Evolutionary conservation across 202 grass and related monocot species (phyloP).

Genomic region (Dendrocalamus latiflorus): DNA sequence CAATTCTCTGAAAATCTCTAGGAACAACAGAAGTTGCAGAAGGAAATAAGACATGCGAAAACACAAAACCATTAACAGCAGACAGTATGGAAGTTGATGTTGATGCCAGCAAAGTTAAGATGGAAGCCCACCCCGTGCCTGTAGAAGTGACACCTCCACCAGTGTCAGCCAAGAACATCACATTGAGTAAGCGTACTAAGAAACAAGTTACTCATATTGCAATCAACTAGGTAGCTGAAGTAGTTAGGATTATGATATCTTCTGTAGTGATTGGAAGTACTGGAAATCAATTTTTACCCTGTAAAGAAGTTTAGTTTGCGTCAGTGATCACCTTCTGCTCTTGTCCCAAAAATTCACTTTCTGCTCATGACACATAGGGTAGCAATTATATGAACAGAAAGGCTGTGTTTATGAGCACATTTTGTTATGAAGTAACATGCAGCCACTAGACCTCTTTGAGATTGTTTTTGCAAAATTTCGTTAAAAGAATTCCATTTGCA

Average conservation of each 20-base stretch:
- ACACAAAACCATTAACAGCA: constrained; percentile 5
- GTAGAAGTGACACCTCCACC: constrained; percentile 20
- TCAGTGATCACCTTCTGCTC: not conserved
- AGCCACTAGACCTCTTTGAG: no score
- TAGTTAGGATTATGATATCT: not conserved
- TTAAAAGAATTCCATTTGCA: not conserved
- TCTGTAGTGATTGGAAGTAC: not conserved
- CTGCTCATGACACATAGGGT: not conserved
- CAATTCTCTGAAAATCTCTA: constrained; percentile 26
- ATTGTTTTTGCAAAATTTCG: not conserved
- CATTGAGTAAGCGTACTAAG: constrained; percentile 33
- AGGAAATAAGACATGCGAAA: constrained; percentile 23
- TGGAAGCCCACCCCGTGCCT: constrained; percentile 22
- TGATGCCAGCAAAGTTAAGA: constrained; percentile 28
- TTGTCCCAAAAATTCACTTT: not conserved
- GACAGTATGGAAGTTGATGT: constrained; percentile 55
- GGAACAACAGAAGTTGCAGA: constrained; percentile 41
- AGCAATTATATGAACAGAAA: not conserved
- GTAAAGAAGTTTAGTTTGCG: not conserved
- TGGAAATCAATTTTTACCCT: not conserved
- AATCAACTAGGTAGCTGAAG: constrained; percentile 12
- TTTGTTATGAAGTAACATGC: not conserved
- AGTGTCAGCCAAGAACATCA: not conserved
- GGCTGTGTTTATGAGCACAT: not conserved
- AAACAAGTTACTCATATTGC: constrained; percentile 35